Conservation (phyloP, 2,329 filamentous ascomycete species). For the Claviceps africana region DNA sequence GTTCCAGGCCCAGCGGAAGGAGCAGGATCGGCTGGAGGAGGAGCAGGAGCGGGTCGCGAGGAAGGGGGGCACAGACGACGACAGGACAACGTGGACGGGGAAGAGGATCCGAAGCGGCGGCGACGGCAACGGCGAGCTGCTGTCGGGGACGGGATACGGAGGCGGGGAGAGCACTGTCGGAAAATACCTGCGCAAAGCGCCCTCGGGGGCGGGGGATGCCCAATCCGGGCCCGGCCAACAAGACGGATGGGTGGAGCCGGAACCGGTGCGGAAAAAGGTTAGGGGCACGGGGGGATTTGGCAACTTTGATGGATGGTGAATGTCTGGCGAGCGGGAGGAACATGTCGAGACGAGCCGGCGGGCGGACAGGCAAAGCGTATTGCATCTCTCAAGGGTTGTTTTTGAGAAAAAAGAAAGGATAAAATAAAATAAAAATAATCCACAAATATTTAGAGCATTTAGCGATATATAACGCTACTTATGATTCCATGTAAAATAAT, state of each 20-base stretch:
- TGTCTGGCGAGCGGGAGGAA: too few species aligned
- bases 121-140: background rate
- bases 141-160: too few species aligned
- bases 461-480: too few species aligned
- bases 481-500: too few species aligned
- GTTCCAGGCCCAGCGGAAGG: slow-evolving; percentile 62
- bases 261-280: slow-evolving; percentile 67
- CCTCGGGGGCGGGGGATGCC: slow-evolving; percentile 34
- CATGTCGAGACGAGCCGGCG: too few species aligned
- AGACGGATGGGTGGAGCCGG: slow-evolving; percentile 32
- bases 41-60: slow-evolving; percentile 47
- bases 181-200: slow-evolving; percentile 64
- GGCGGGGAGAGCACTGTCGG: slow-evolving; percentile 45
- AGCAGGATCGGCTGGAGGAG: slow-evolving; percentile 44
- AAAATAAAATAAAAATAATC: too few species aligned
- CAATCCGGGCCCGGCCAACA: slow-evolving; percentile 19
- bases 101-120: slow-evolving; percentile 61
- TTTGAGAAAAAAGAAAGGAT: too few species aligned
- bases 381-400: too few species aligned
- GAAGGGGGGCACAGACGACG: slow-evolving; percentile 67
- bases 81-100: slow-evolving; percentile 88
- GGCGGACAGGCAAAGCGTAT: too few species aligned
- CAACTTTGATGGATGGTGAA: slow-evolving; percentile 86
- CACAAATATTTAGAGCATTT: too few species aligned
- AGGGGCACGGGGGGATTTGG: slow-evolving; percentile 65